Conservation (phyloP, 2,329 filamentous ascomycete species). For the Epichloe scottii region DNA sequence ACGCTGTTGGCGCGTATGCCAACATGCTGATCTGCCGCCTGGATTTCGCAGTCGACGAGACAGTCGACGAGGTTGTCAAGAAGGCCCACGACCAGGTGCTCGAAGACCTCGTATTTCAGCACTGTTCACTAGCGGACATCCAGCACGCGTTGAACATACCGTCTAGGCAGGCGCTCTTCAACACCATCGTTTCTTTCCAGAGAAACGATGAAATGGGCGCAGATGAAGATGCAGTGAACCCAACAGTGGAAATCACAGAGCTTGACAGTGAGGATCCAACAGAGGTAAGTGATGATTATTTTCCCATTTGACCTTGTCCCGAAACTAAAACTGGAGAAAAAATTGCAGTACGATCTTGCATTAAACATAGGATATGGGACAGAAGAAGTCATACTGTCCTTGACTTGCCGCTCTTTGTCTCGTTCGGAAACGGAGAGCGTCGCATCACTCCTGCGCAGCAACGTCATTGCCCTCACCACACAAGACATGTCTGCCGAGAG, state of each 20-base stretch:
- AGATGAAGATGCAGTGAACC: not conserved
- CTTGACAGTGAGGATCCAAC: too few species aligned
- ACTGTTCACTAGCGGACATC: slow-evolving; percentile 34
- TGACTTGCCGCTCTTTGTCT: too few species aligned
- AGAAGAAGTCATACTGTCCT: too few species aligned
- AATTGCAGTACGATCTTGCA: too few species aligned
- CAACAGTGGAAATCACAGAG: too few species aligned
- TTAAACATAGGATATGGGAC: too few species aligned
- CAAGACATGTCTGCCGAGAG: not conserved
- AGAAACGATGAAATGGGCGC: slow-evolving; percentile 4
- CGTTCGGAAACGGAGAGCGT: too few species aligned
- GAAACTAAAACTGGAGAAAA: too few species aligned
- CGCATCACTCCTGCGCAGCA: too few species aligned
- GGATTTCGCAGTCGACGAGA: slow-evolving; percentile 13
- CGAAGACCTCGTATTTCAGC: slow-evolving; percentile 33
- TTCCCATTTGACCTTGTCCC: too few species aligned
- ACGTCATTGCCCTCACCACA: too few species aligned
- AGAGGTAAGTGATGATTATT: too few species aligned
- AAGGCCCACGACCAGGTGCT: slow-evolving; percentile 31
- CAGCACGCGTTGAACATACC: slow-evolving; percentile 19
- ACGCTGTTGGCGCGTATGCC: slow-evolving; percentile 4
- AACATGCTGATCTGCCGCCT: slow-evolving; percentile 6
- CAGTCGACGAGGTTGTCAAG: not conserved
- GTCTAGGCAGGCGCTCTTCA: slow-evolving; percentile 15
- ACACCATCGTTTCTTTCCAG: slow-evolving; percentile 21